Base-by-base conservation (phyloP, 495 filamentous ascomycete species). In the Hyaloscypha bicolor region DNA sequence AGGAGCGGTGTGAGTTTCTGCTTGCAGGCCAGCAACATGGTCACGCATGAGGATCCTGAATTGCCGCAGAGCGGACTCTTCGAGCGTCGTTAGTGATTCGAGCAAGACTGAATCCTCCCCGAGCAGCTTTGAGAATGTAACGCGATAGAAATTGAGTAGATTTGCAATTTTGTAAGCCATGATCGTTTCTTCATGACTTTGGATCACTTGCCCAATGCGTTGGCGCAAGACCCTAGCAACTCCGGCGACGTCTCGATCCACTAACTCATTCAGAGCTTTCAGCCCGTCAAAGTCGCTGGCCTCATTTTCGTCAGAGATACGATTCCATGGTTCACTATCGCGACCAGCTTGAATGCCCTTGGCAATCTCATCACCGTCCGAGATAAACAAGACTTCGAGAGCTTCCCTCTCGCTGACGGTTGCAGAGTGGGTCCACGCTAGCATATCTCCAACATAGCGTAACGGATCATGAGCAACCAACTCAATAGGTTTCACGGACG, bases 371-470 rank as follows among this genome's bases (percentile, higher is more conserved):
- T 95, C 91, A n/a, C 92, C 94, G 62, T 97, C 93, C 2, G 90
- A 88, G 39, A 97, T 89, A 74, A 98, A 98, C 5, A 99, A 79
- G 4, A 91, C 88, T 73, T 97, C 95, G 21, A 99, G 82, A 2
- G 94, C 92, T 76, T 99, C 95, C 53, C 92, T 85, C 77, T 99
- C 95, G 22, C 93, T 94, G 0, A 98, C 95, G 0, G 94, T 87
- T 6, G 93, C 90, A 1, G 96, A 97, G 74, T 99, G 95, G 3
- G 89, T 87, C 95, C 95, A 99, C 6, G 95, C 95, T 19, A 98
- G 85, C 94, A 99, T 98, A 74, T 99, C 95, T 25, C 95, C 94
- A 22, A 96, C 88, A 73, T 98, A 99, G 39, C 95, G 85, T 16
- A 99, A 79, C 14, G 92, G 90, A 73, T 99, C 95, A 73, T 97